These are phyloP conservation scores for Piromyces finnis DNA, from an alignment of 192 early-diverging fungal genomes.

Conservation along the genomic window DNA sequence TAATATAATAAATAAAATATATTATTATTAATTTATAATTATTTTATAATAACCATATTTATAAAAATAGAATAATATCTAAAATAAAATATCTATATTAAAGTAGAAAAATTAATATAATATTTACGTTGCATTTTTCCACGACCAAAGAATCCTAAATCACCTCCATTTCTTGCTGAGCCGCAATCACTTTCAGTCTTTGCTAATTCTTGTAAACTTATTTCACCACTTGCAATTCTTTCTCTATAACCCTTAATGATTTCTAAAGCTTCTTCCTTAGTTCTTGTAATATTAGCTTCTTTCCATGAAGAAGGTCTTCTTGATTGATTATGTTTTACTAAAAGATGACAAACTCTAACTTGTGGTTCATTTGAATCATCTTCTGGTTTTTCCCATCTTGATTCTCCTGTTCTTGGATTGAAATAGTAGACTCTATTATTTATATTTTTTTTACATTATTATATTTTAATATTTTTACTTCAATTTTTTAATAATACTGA, in stretches of 20 bases:
- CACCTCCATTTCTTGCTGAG: constrained; percentile 51
- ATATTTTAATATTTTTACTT: too few species aligned
- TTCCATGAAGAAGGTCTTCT: constrained; percentile 81
- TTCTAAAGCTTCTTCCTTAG: constrained; percentile 73
- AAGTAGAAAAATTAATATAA: too few species aligned
- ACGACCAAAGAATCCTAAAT: neutral
- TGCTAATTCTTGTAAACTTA: constrained; percentile 53
- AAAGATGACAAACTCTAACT: constrained; percentile 70
- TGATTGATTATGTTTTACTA: constrained; percentile 76
- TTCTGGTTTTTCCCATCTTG: constrained; percentile 55
- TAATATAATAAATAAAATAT: too few species aligned
- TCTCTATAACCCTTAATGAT: constrained; percentile 44
- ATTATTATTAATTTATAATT: too few species aligned
- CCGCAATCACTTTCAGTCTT: constrained; percentile 70
- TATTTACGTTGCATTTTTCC: neutral
- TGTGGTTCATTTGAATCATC: constrained; percentile 1
- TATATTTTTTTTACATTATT: too few species aligned
- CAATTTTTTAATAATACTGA: too few species aligned
- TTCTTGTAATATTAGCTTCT: constrained; percentile 66
- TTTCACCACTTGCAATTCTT: constrained; percentile 41
- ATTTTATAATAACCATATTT: too few species aligned
- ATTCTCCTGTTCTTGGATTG: constrained; percentile 51
- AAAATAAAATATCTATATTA: too few species aligned
- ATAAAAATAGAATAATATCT: too few species aligned
- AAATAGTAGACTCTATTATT: constrained; percentile 55